These are phyloP conservation scores for Thermothielavioides terrestris DNA, from an alignment of 495 filamentous ascomycete genomes.

Conservation along the genomic window DNA sequence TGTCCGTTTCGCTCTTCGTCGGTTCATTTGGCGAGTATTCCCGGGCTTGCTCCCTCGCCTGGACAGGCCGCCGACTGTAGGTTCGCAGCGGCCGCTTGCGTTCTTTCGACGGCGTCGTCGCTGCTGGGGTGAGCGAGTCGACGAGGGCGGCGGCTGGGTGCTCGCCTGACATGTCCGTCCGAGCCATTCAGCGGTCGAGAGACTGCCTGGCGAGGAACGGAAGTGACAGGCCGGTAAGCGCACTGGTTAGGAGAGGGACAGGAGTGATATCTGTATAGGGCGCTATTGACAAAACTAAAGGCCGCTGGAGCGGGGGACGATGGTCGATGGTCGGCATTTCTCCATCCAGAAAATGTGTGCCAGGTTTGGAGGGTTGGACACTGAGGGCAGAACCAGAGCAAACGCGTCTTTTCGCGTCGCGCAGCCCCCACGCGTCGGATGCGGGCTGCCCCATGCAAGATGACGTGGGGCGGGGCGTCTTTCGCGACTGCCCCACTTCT, in stretches of 20 bases:
- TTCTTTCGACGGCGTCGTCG: neutral
- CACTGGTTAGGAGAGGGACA: no score
- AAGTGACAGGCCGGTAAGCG: no score
- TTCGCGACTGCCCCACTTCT: neutral
- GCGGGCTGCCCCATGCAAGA: conserved; percentile 8
- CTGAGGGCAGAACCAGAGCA: no score
- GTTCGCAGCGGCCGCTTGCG: conserved; percentile 35
- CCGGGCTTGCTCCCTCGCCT: conserved; percentile 12
- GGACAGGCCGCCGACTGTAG: conserved; percentile 32
- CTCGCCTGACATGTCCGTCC: neutral
- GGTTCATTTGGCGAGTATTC: neutral
- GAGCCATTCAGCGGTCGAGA: neutral
- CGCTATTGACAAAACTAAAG: neutral
- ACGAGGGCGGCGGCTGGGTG: neutral
- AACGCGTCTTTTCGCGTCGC: no score
- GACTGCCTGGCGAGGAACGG: neutral
- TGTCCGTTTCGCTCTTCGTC: neutral
- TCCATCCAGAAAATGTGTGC: no score
- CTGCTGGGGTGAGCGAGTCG: neutral
- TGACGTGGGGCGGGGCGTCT: conserved; percentile 12
- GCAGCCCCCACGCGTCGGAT: no score
- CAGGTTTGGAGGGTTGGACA: no score
- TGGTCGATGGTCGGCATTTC: no score
- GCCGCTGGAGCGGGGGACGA: no score
- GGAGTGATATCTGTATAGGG: no score